phyloP scores from a whole-genome alignment of 1,284 basidiomycete species.

The Mycosarcoma mackinlayi region DNA sequence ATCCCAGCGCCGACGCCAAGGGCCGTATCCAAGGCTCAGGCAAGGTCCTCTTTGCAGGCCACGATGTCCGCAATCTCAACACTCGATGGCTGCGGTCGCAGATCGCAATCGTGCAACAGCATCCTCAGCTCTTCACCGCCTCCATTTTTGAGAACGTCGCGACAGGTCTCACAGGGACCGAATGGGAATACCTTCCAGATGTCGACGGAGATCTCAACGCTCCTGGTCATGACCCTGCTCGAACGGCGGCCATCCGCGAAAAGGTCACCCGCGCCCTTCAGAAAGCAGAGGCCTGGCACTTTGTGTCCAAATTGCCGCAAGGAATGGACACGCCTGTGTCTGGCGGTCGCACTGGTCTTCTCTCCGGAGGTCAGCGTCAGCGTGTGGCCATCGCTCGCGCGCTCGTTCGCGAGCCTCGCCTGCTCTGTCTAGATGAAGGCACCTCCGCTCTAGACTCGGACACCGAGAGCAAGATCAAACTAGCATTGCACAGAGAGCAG shows the following conservation, averaged over 20 bases:
- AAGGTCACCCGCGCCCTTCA: slow-evolving; percentile 63
- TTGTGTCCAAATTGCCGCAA: slow-evolving; percentile 67
- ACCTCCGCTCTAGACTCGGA: slow-evolving; percentile 64
- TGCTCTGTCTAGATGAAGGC: slow-evolving; percentile 64
- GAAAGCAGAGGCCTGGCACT: slow-evolving; percentile 70
- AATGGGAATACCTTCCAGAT: slow-evolving; percentile 48
- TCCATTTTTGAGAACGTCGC: slow-evolving; percentile 66
- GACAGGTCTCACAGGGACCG: slow-evolving; percentile 57
- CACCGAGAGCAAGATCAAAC: slow-evolving; percentile 63
- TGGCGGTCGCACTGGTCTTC: slow-evolving; percentile 67
- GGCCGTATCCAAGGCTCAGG: slow-evolving; percentile 50
- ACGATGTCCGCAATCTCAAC: slow-evolving; percentile 68
- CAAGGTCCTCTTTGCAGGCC: slow-evolving; percentile 62
- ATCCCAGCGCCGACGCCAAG: slow-evolving; percentile 19
- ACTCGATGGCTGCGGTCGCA: slow-evolving; percentile 70
- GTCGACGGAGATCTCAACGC: slow-evolving; percentile 32
- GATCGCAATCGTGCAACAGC: slow-evolving; percentile 70
- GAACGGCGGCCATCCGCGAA: slow-evolving; percentile 54
- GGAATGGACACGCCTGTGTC: slow-evolving; percentile 68
- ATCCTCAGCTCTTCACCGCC: slow-evolving; percentile 68
- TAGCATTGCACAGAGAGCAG: slow-evolving; percentile 61
- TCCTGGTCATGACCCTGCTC: slow-evolving; percentile 20
- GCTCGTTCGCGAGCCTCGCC: slow-evolving; percentile 59
- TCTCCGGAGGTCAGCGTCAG: slow-evolving; percentile 66
- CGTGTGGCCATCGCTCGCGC: slow-evolving; percentile 66